Base-by-base conservation (phyloP, 2,329 filamentous ascomycete species). In the Amylocarpus encephaloides region DNA sequence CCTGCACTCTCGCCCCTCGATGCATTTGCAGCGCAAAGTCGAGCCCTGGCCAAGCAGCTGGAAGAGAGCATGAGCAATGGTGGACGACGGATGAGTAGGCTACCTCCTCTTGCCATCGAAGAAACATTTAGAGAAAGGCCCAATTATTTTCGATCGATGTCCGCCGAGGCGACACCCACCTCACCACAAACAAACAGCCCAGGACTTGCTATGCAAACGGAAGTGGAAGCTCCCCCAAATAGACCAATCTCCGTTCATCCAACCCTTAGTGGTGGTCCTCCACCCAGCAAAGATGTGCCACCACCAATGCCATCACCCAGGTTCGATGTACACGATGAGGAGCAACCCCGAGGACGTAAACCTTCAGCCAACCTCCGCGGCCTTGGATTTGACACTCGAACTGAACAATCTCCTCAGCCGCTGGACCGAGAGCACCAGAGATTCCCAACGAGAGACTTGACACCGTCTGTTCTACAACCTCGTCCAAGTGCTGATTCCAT, bases 1-100 rank as follows among this genome's bases (percentile, higher is more conserved):
- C 93, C 93, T 5, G 87, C 93, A 46, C 77, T 97, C 50, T 97
- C 93, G 6, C 93, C 93, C 10, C 79, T 98, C 57, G 93, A 98
- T 75, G 92, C 92, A 43, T 94, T 98, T 66, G 92, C 92, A 18
- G 78, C 92, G 55, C 92, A 97, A 66, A 94, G 91, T 61, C 85
- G 92, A 51, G 73, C 94, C 61, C 78, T 98, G 46, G 90, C 90
- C 35, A 87, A 82, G 70, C 86, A 95, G 69, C 80, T 98, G 54
- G 85, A 95, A 38, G 85, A 93, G 59, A 84, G 80, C 56, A 79
- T 81, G 52, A 83, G 80, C 64, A 79, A 80, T 54, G 90, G 88
- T 55, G 90, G 88, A 44, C 82, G 83, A 57, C 81, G 91, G 51
- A 79, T 96, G 70, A 96, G 91, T 70, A 80, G 92, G 38, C 72